Percentiles rank a stretch among this genome's conserved stretches.
Evolutionary conservation across 208 protist genomes (phyloP).

Genomic region (Leishmania mexicana): DNA sequence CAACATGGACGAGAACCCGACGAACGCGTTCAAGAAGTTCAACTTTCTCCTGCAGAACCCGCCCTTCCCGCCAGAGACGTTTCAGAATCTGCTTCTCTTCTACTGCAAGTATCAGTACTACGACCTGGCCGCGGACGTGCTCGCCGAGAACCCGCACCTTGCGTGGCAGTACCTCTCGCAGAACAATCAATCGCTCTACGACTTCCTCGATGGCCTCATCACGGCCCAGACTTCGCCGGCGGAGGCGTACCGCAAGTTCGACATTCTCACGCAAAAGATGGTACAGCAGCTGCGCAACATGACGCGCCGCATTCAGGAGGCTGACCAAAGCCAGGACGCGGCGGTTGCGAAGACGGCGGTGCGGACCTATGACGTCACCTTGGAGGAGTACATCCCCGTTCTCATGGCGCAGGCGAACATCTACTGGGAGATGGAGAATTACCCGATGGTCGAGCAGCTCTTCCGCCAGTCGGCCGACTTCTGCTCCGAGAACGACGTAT

Average conservation of each 20-base stretch:
- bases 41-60: constrained; percentile 96
- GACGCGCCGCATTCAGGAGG: constrained; percentile 96
- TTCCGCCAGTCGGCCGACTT: constrained; percentile 96
- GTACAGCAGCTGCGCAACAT: constrained; percentile 94
- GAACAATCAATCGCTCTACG: constrained; percentile 93
- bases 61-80: constrained; percentile 97
- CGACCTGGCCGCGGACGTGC: constrained; percentile 95
- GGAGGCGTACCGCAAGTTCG: constrained; percentile 97
- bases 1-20: constrained; percentile 96
- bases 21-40: constrained; percentile 95
- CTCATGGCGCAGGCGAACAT: constrained; percentile 98
- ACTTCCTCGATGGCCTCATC: constrained; percentile 96
- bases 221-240: constrained; percentile 94
- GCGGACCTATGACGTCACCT: constrained; percentile 91
- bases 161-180: constrained; percentile 94
- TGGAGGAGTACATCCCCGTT: constrained; percentile 97
- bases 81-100: constrained; percentile 97
- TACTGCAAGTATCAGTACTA: constrained; percentile 98
- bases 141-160: constrained; percentile 95
- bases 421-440: constrained; percentile 98
- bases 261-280: constrained; percentile 94
- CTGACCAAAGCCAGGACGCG: constrained; percentile 88
- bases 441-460: constrained; percentile 94
- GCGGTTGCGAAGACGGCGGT: constrained; percentile 83
- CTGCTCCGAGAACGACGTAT: constrained; percentile 96